Evolutionary conservation across 2,329 filamentous ascomycete species (phyloP), one percentile per base, ranked within the genome.

Genomic region (Pestalotiopsis sp.): DNA sequence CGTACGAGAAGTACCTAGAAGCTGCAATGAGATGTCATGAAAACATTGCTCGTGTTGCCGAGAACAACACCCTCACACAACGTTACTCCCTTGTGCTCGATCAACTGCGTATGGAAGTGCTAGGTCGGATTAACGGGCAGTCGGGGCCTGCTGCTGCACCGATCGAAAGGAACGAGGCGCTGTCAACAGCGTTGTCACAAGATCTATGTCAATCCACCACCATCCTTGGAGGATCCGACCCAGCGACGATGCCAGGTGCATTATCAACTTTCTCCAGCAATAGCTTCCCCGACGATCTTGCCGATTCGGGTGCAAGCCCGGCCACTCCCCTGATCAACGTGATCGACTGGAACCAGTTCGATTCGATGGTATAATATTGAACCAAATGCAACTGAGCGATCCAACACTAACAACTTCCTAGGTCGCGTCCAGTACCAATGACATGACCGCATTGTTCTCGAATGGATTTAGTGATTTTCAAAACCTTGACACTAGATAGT

Each of bases 71-170:
- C 1, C 73, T 75, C 27, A 67, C 71, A 11, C 69, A 73, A 66
- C 70, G 74, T 11, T 77, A 77, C 59, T 72, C 71, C 3, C 68
- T 77, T 20, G 72, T 77, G 4, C 68, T 77, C 2, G 74, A 76
- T 20, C 71, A 75, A 60, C 68, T 76, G 73, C 76, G 67, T 71
- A 74, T 36, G 67, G 72, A 25, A 31, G 67, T 61, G 25, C 13
- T 68, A 1, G 17, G 67, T 31, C 67, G 65, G 45, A 68, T 36
- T 7, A 67, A 13, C 2, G 25, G 65, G 75, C 79, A 38, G 76
- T 77, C 14, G 77, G 41, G 13, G 2, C 17, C 41, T 45, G 5
- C 12, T 45, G 41, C 13, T 45, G 41, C 41, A 45, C 17, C 41
- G 5, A 12, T 17, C 41, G 12, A 2, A 12, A 4, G 12, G 41